These are phyloP conservation scores for Nemania bipapillata DNA, from an alignment of 2,329 filamentous ascomycete species.

Conservation along the genomic window DNA sequence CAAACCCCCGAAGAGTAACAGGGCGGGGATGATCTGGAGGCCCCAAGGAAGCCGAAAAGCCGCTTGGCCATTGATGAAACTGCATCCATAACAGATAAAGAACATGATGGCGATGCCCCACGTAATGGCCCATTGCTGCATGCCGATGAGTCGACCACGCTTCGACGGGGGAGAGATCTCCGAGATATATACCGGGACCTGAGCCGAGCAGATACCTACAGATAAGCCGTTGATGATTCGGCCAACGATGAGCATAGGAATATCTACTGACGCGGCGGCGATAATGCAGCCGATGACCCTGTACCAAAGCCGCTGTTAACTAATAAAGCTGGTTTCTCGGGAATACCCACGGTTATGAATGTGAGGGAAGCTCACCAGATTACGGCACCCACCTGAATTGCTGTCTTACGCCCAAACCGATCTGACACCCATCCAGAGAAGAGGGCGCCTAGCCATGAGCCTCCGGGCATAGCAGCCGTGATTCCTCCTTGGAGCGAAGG, in stretches of 20 bases:
- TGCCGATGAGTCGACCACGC: constrained; percentile 57
- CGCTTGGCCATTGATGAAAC: constrained; percentile 56
- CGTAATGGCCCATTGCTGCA: constrained; percentile 60
- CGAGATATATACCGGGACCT: constrained; percentile 76
- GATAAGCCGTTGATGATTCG: constrained; percentile 77
- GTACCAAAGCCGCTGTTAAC: not conserved
- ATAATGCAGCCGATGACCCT: constrained; percentile 63
- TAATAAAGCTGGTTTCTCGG: constrained; percentile 16
- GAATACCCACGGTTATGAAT: no score
- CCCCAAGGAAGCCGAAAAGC: constrained; percentile 65
- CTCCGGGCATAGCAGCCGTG: constrained; percentile 75
- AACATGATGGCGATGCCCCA: constrained; percentile 62
- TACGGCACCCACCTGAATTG: constrained; percentile 62
- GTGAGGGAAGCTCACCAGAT: constrained; percentile 58
- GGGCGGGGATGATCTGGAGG: constrained; percentile 59
- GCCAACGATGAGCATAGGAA: constrained; percentile 71
- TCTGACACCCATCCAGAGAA: constrained; percentile 69
- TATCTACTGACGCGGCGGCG: constrained; percentile 59
- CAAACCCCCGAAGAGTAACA: constrained; percentile 57
- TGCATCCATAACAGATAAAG: constrained; percentile 61
- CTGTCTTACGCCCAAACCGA: constrained; percentile 59
- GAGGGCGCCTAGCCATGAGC: constrained; percentile 74
- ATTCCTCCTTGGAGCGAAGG: constrained; percentile 69
- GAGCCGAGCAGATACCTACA: constrained; percentile 77
- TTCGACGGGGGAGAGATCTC: constrained; percentile 67